A percentile compares a stretch with the other conserved stretches of the same genome.
Conservation (phyloP, 2,329 filamentous ascomycete species). For the Pseudocercospora macadamiae region DNA sequence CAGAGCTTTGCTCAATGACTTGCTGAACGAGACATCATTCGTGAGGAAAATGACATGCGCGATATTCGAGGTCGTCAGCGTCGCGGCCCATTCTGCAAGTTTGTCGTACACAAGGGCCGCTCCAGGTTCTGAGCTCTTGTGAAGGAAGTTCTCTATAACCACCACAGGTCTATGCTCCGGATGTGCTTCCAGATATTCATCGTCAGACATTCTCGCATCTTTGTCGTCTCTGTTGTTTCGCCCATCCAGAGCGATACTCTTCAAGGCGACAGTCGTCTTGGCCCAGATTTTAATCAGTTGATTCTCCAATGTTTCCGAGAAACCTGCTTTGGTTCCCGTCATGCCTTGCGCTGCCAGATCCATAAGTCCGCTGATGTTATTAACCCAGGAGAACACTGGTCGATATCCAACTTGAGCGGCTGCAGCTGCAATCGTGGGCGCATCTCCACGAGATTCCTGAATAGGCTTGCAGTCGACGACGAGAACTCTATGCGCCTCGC, state of each 20-base stretch:
- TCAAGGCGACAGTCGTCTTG: constrained; percentile 78
- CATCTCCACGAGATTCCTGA: constrained; percentile 86
- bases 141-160: constrained; percentile 88
- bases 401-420: constrained; percentile 85
- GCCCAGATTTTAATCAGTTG: constrained; percentile 89
- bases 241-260: constrained; percentile 71
- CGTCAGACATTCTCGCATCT: constrained; percentile 72
- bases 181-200: constrained; percentile 87
- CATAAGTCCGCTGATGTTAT: constrained; percentile 87
- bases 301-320: constrained; percentile 88
- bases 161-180: constrained; percentile 81
- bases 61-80: constrained; percentile 80
- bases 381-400: constrained; percentile 95
- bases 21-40: constrained; percentile 84
- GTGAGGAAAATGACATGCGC: constrained; percentile 96
- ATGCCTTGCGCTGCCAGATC: constrained; percentile 93
- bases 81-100: constrained; percentile 80
- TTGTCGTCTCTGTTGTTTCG: constrained; percentile 74
- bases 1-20: constrained; percentile 81
- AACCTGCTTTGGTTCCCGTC: constrained; percentile 90
- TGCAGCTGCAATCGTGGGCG: constrained; percentile 78
- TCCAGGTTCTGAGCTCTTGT: constrained; percentile 62
- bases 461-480: constrained; percentile 92
- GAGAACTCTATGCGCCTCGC: constrained; percentile 70
- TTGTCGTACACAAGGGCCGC: constrained; percentile 55